Percentiles rank a stretch among this genome's conserved stretches.
These are phyloP conservation scores for Ephemerocybe angulata DNA, from an alignment of 768 basidiomycete species.

Conservation along the genomic window DNA sequence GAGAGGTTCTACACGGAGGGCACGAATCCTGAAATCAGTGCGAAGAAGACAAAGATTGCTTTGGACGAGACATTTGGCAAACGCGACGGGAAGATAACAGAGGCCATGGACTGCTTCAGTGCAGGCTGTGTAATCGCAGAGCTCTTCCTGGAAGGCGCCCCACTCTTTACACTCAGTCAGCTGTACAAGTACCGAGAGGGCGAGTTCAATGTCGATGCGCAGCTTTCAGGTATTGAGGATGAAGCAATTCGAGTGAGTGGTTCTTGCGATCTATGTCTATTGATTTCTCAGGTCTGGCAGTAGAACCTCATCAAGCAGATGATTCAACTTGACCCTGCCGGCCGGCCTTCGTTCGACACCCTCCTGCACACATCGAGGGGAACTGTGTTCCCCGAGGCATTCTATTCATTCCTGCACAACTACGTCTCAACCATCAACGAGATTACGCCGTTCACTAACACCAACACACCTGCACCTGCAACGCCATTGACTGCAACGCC, in stretches of 20 bases:
- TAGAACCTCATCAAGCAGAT: conserved; percentile 88
- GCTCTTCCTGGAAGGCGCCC: conserved; percentile 91
- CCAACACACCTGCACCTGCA: conserved; percentile 31
- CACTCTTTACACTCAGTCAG: conserved; percentile 90
- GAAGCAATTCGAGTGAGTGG: conserved; percentile 70
- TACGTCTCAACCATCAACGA: conserved; percentile 83
- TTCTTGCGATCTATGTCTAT: conserved; percentile 4
- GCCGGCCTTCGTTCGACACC: conserved; percentile 78
- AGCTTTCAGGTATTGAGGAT: conserved; percentile 76
- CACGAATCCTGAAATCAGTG: conserved; percentile 64
- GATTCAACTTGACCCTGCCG: conserved; percentile 75
- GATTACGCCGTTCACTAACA: conserved; percentile 45
- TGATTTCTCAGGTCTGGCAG: conserved; percentile 22
- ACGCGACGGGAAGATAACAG: conserved; percentile 80
- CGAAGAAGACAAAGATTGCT: conserved; percentile 55
- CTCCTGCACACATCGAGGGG: conserved; percentile 73
- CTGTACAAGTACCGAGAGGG: conserved; percentile 92
- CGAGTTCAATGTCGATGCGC: conserved; percentile 69
- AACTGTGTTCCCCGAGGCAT: conserved; percentile 83
- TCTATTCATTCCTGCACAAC: conserved; percentile 92
- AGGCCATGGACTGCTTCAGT: conserved; percentile 97
- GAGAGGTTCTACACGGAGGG: conserved; percentile 87
- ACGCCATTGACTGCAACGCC: conserved; percentile 29
- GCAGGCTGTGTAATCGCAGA: conserved; percentile 94
- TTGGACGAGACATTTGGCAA: conserved; percentile 57